Percentiles rank a stretch among this genome's conserved stretches.
phyloP scores from a whole-genome alignment of 1,139 yeast species.

The Yamadazyma triangularis region DNA sequence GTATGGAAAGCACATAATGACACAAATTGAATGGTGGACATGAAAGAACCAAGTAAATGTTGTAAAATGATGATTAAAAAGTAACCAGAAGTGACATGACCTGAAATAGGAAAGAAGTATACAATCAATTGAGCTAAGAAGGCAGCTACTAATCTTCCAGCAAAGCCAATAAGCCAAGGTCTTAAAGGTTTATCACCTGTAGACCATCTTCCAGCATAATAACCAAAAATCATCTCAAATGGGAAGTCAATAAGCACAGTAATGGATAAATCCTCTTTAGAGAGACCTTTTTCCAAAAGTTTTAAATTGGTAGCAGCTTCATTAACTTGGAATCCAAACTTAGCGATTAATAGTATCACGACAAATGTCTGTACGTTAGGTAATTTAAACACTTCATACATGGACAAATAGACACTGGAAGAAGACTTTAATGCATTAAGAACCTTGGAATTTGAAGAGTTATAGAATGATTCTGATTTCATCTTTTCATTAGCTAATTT shows the following conservation, averaged over 20 bases:
- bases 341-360: conserved; percentile 70
- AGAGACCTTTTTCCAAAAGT: conserved; percentile 85
- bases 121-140: conserved; percentile 71
- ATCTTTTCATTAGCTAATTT: conserved; percentile 31
- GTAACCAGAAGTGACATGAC: conserved; percentile 44
- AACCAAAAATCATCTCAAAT: conserved; percentile 90
- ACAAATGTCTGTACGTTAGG: conserved; percentile 77
- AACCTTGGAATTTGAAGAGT: conserved; percentile 20
- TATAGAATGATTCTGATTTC: conserved; percentile 14
- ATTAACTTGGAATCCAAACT: conserved; percentile 91
- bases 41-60: conserved; percentile 82
- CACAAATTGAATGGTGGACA: conserved; percentile 94
- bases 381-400: conserved; percentile 71
- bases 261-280: conserved; percentile 89
- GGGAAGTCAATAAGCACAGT: conserved; percentile 95
- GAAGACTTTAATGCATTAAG: conserved; percentile 21
- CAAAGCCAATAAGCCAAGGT: conserved; percentile 88
- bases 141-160: conserved; percentile 82
- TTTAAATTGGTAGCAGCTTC: conserved; percentile 95
- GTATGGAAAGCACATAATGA: conserved; percentile 94
- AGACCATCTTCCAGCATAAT: conserved; percentile 95
- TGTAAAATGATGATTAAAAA: conserved; percentile 71
- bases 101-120: conserved; percentile 60
- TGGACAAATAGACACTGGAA: conserved; percentile 58
- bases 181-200: conserved; percentile 63